Conservation (phyloP, 768 basidiomycete species). For the Lanmaoa pseudosensibilis region DNA sequence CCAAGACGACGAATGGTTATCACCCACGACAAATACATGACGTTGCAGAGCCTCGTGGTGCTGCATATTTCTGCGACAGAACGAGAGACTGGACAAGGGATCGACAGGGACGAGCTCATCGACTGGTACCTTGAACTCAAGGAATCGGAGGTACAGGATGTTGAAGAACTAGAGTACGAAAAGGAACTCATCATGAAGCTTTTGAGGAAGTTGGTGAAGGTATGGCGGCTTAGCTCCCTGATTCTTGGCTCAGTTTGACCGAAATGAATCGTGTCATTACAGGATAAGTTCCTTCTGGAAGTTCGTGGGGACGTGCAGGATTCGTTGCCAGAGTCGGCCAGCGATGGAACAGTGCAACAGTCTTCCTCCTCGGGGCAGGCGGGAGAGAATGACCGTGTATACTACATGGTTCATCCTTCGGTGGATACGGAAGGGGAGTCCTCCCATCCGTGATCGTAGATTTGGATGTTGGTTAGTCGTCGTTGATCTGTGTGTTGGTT, state of each 20-base stretch:
- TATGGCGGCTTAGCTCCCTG: conserved; percentile 29
- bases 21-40: conserved; percentile 93
- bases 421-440: conserved; percentile 68
- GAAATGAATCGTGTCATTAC: background rate
- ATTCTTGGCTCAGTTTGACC: conserved; percentile 1
- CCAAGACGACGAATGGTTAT: conserved; percentile 83
- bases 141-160: conserved; percentile 78
- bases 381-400: conserved; percentile 64
- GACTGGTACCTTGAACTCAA: conserved; percentile 95
- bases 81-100: conserved; percentile 67
- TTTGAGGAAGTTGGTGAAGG: conserved; percentile 88
- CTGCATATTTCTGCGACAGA: conserved; percentile 79
- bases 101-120: conserved; percentile 89
- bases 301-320: conserved; percentile 82
- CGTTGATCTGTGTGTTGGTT: conserved; percentile 13
- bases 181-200: conserved; percentile 89
- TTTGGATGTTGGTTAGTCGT: background rate
- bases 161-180: conserved; percentile 89
- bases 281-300: conserved; percentile 88
- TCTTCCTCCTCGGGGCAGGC: conserved; percentile 52
- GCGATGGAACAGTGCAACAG: conserved; percentile 50
- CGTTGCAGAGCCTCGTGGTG: conserved; percentile 85
- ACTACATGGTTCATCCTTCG: conserved; percentile 89
- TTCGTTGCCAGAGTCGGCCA: conserved; percentile 61
- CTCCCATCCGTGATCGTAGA: conserved; percentile 28